These are phyloP conservation scores for Lactarius sp. DNA, from an alignment of 768 basidiomycete species.

Conservation along the genomic window DNA sequence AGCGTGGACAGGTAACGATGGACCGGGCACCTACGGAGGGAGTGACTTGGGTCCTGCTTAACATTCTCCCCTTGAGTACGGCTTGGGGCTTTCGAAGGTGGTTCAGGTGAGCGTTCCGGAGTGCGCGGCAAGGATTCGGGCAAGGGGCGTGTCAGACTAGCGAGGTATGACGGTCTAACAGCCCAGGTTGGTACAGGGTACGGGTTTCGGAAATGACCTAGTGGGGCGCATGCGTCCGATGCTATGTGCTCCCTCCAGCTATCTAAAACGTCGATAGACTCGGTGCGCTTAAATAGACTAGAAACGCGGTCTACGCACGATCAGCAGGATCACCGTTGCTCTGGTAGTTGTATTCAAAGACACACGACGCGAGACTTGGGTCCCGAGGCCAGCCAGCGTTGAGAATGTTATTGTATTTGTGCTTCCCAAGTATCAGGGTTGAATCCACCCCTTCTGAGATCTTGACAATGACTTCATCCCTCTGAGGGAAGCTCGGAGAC, in stretches of 20 bases:
- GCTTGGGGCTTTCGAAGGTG: neutral
- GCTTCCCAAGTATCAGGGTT: conserved; percentile 15
- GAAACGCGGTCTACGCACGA: conserved; percentile 12
- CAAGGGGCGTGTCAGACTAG: neutral
- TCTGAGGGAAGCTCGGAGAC: conserved; percentile 12
- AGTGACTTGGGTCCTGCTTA: neutral
- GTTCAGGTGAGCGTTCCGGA: conserved; percentile 7
- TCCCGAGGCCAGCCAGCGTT: conserved; percentile 1
- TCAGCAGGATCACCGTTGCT: conserved; percentile 17
- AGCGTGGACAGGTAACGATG: neutral
- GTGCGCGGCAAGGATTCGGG: conserved; percentile 13
- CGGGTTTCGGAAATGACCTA: conserved; percentile 9
- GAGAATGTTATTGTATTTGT: conserved; percentile 18
- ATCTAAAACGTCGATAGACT: conserved; percentile 6
- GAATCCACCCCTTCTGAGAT: conserved; percentile 5
- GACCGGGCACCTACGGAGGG: neutral
- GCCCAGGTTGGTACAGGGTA: conserved; percentile 23
- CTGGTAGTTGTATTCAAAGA: conserved; percentile 18
- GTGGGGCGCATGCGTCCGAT: conserved; percentile 2
- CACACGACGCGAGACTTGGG: conserved; percentile 6
- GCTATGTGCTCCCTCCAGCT: conserved; percentile 16
- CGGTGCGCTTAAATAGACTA: neutral
- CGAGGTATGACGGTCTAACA: conserved; percentile 2
- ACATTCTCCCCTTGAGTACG: neutral
- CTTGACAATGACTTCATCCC: conserved; percentile 20